A percentile compares a stretch with the other conserved stretches of the same genome.
Conservation (phyloP, 83 land plant species). For the Picea abies region DNA sequence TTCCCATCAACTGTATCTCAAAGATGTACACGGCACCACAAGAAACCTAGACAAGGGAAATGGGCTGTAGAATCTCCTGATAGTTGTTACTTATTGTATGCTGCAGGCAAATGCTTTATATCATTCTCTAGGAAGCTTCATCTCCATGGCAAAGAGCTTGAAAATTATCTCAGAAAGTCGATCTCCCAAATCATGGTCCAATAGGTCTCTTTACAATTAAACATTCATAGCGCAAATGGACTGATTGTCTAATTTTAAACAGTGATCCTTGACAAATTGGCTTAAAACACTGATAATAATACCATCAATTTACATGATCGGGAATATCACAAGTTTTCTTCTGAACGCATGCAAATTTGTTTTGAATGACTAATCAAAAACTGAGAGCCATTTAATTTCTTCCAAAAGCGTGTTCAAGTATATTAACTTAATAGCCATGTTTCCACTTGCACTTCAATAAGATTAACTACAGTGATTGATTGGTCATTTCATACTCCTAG, state of each 20-base stretch:
- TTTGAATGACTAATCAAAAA: neutral
- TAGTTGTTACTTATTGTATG: neutral
- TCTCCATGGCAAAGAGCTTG: neutral
- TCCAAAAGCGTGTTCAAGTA: neutral
- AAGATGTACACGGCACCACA: no score
- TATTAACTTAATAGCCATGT: neutral
- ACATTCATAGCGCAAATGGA: neutral
- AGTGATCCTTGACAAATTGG: neutral
- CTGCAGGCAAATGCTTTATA: neutral
- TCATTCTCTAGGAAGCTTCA: no score
- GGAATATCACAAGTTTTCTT: neutral
- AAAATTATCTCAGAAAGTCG: neutral
- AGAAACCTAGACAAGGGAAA: no score
- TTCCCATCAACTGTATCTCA: no score
- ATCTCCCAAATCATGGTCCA: neutral
- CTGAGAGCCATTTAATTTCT: neutral
- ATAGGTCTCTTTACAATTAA: neutral
- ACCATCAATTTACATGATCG: neutral
- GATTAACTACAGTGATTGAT: neutral
- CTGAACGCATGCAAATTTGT: no score
- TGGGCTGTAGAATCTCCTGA: neutral
- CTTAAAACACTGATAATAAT: neutral
- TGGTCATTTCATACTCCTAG: no score
- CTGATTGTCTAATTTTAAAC: neutral
- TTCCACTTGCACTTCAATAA: neutral